Percentiles rank a stretch among this genome's conserved stretches.
phyloP scores from a whole-genome alignment of 2,329 filamentous ascomycete genomes.

The Xylaria sp. region DNA sequence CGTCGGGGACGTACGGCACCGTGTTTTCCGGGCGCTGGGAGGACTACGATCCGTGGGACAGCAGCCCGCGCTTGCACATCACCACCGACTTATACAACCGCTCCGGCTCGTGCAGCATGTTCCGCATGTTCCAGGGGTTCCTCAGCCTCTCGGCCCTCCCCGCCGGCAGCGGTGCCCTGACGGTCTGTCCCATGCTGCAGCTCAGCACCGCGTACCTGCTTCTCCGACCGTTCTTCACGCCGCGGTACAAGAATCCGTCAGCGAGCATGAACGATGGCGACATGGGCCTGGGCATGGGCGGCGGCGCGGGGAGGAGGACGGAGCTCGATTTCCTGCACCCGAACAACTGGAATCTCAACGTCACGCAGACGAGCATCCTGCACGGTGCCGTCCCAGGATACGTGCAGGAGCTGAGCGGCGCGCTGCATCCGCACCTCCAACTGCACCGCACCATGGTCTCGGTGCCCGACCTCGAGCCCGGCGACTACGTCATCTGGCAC shows the following conservation, averaged over 20 bases:
- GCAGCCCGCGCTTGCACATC: constrained; percentile 72
- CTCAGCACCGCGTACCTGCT: constrained; percentile 83
- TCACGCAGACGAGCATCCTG: constrained; percentile 64
- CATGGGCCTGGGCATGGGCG: constrained; percentile 13
- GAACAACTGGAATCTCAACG: constrained; percentile 68
- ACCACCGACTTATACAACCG: constrained; percentile 83
- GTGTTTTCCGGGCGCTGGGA: constrained; percentile 85
- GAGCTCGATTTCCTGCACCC: constrained; percentile 60
- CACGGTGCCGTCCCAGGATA: constrained; percentile 76
- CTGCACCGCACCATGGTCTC: constrained; percentile 76
- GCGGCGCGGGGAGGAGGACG: constrained; percentile 22
- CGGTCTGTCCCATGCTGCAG: constrained; percentile 81
- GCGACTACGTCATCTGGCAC: constrained; percentile 86
- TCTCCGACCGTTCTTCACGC: constrained; percentile 83
- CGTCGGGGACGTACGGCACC: constrained; percentile 74
- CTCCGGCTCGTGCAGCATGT: constrained; percentile 82
- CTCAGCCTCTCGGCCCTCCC: constrained; percentile 77
- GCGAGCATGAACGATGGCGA: constrained; percentile 16
- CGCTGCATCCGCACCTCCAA: constrained; percentile 75
- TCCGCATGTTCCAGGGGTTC: constrained; percentile 94
- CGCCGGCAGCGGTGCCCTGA: constrained; percentile 79
- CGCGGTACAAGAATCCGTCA: constrained; percentile 55
- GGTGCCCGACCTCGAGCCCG: constrained; percentile 73
- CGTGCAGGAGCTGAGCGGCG: constrained; percentile 72
- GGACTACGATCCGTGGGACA: constrained; percentile 83